These are phyloP conservation scores for Ochetophila trinervis DNA, from an alignment of 306 rosid species.

Conservation along the genomic window DNA sequence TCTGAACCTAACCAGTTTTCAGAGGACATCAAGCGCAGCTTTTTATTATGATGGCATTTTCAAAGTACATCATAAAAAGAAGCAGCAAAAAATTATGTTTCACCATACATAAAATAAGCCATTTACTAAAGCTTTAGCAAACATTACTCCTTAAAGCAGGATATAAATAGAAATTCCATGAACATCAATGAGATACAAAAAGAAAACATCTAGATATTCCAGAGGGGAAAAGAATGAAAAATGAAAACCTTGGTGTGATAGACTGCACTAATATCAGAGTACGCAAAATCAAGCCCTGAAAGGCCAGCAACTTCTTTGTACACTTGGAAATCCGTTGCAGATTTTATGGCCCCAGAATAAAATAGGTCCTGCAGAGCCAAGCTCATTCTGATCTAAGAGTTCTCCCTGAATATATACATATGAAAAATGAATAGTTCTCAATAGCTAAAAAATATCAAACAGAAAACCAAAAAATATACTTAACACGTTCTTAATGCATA, in stretches of 20 bases:
- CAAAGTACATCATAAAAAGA: neutral
- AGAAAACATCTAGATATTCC: constrained; percentile 13
- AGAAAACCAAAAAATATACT: neutral
- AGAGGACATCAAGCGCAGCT: neutral
- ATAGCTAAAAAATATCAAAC: constrained; percentile 47
- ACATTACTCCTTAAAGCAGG: constrained; percentile 7
- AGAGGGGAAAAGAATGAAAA: constrained; percentile 24
- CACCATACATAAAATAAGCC: constrained; percentile 2
- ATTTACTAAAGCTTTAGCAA: too few relatives aligned
- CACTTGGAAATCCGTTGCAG: constrained; percentile 92
- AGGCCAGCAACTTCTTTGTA: constrained; percentile 88
- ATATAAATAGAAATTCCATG: constrained; percentile 3
- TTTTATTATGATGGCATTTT: neutral
- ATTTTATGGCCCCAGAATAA: constrained; percentile 83
- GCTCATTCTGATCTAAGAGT: constrained; percentile 20
- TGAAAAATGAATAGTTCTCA: constrained; percentile 59
- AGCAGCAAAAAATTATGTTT: neutral
- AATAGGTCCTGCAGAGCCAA: constrained; percentile 70
- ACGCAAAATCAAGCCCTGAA: constrained; percentile 96
- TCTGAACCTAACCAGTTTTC: neutral
- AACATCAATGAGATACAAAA: constrained; percentile 21
- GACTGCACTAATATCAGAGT: constrained; percentile 72
- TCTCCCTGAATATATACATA: constrained; percentile 12
- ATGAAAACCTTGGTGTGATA: constrained; percentile 87
- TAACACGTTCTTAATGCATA: constrained; percentile 18